These are phyloP conservation scores for Blepharisma japonicum DNA, from an alignment of 73 alveolate genomes.

Conservation along the genomic window DNA sequence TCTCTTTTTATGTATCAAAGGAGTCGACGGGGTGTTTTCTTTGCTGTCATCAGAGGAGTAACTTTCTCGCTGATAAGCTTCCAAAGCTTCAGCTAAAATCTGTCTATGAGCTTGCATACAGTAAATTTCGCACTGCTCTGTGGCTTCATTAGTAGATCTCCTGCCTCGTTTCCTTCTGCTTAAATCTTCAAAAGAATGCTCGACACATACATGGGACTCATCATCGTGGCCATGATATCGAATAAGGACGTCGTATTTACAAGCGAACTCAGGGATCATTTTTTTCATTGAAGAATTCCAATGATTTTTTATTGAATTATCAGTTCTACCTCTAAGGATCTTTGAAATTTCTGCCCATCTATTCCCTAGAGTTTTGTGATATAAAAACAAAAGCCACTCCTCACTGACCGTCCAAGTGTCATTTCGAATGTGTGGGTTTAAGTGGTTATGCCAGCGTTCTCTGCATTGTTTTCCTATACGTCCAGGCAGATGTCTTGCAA, in stretches of 20 bases:
- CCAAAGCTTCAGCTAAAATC: slow-evolving; percentile 13
- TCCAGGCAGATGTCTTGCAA: slow-evolving; percentile 92
- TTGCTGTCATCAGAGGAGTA: not conserved
- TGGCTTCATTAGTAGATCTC: slow-evolving; percentile 22
- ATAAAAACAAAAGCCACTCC: slow-evolving; percentile 93
- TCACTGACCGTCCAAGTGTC: slow-evolving; percentile 95
- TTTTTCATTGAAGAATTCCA: slow-evolving; percentile 36
- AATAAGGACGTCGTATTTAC: not conserved
- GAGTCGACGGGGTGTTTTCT: slow-evolving; percentile 3
- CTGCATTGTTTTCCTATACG: slow-evolving; percentile 97
- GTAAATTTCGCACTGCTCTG: not conserved
- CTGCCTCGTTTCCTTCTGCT: slow-evolving; percentile 24
- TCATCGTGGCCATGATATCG: not conserved
- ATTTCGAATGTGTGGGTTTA: slow-evolving; percentile 94
- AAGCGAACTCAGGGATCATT: slow-evolving; percentile 20
- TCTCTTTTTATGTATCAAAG: not conserved
- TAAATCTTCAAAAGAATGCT: not conserved
- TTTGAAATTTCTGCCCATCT: slow-evolving; percentile 95
- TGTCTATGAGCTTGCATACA: not conserved
- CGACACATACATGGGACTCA: slow-evolving; percentile 15
- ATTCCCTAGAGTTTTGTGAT: slow-evolving; percentile 85
- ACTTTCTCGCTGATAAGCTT: not conserved
- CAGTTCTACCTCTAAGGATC: slow-evolving; percentile 90
- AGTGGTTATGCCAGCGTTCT: slow-evolving; percentile 99
- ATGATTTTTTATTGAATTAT: slow-evolving; percentile 48